Conservation (phyloP, 805 yeast species). For the Ogataea naganishii region DNA sequence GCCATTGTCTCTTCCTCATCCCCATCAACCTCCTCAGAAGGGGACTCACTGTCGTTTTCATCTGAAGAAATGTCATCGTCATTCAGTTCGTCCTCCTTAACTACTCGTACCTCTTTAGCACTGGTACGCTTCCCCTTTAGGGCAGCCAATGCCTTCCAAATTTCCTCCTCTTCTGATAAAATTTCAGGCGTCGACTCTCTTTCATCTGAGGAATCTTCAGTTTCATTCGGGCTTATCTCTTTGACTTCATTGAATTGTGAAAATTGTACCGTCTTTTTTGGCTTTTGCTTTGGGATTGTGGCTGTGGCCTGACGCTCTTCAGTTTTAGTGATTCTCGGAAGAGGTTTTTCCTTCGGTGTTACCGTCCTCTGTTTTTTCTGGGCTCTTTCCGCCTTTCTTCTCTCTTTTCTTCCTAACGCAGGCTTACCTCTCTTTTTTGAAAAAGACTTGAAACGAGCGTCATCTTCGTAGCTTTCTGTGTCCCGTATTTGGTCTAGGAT, state of each 20-base stretch:
- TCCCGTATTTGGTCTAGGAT: conserved; percentile 32
- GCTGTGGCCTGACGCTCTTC: conserved; percentile 1
- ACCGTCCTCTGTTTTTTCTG: conserved; percentile 23
- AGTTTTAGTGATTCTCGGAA: neutral
- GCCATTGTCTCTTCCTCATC: conserved; percentile 35
- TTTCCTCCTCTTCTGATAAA: conserved; percentile 18
- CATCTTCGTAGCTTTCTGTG: conserved; percentile 25
- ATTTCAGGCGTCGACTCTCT: conserved; percentile 12
- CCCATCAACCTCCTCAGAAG: conserved; percentile 19
- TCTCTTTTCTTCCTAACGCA: conserved; percentile 25
- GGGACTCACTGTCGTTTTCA: conserved; percentile 10
- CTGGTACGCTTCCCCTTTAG: conserved; percentile 12
- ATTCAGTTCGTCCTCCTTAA: conserved; percentile 12
- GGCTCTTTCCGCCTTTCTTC: conserved; percentile 27
- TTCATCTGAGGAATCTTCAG: conserved; percentile 6
- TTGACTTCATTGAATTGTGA: conserved; percentile 10
- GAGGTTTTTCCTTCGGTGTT: neutral
- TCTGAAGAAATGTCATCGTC: conserved; percentile 14
- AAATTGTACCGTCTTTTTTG: conserved; percentile 12
- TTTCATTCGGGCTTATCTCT: conserved; percentile 5
- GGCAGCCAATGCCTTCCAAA: conserved; percentile 19
- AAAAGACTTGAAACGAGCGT: conserved; percentile 21
- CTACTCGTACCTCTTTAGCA: conserved; percentile 21
- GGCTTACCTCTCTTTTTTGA: conserved; percentile 16
- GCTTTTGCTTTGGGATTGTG: conserved; percentile 1